Evolutionary conservation across 176 grass and related monocot species (phyloP).

Genomic region (Triticum turgidum): DNA sequence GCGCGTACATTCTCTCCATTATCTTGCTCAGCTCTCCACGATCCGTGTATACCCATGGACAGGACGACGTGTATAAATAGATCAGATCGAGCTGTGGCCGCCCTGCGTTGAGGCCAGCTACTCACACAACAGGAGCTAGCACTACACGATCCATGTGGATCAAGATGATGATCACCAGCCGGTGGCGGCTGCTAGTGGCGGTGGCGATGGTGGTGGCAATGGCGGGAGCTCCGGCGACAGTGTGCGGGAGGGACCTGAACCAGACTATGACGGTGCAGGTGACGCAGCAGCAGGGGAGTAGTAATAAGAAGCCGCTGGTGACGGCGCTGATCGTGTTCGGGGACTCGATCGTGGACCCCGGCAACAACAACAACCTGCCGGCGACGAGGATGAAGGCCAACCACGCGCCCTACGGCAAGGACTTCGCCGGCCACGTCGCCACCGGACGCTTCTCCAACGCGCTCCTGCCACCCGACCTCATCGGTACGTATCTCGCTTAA

Average conservation of each 20-base stretch:
- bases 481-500: constrained; percentile 26
- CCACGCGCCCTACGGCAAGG: constrained; percentile 69
- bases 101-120: neutral
- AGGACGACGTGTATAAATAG: neutral
- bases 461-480: constrained; percentile 68
- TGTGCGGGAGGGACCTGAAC: constrained; percentile 7
- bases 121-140: neutral
- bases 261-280: neutral
- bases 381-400: constrained; percentile 55
- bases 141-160: no score
- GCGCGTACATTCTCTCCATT: neutral
- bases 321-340: constrained; percentile 78
- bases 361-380: constrained; percentile 70
- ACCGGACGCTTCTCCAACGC: constrained; percentile 79
- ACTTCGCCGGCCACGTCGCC: constrained; percentile 46
- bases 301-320: constrained; percentile 15
- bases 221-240: neutral
- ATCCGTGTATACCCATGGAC: no score
- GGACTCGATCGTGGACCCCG: constrained; percentile 78
- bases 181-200: neutral
- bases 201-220: neutral
- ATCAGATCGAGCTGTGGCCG: neutral
- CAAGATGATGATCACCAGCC: neutral
- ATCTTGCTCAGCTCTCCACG: neutral
- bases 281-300: neutral